phyloP scores from a whole-genome alignment of 345 rosid genomes.

The Microcos paniculata region DNA sequence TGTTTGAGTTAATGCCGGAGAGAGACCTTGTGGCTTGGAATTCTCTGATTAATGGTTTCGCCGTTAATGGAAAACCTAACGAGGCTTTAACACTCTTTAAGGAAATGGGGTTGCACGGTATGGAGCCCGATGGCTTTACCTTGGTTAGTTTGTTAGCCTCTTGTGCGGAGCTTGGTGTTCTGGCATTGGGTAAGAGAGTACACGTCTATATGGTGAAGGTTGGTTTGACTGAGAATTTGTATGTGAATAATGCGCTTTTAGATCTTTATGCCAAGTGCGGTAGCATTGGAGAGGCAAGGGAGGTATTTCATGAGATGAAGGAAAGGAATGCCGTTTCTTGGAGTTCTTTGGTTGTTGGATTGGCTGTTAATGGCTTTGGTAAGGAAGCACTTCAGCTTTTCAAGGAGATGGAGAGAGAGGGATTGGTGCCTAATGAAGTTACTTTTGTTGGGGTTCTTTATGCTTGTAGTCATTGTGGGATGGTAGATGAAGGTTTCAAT shows the following conservation, averaged over 20 bases:
- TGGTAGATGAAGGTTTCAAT: conserved; percentile 71
- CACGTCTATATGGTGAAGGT: conserved; percentile 59
- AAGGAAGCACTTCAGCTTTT: conserved; percentile 67
- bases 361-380: conserved; percentile 85
- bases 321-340: conserved; percentile 71
- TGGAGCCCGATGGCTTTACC: conserved; percentile 79
- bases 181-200: conserved; percentile 64
- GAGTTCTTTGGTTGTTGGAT: conserved; percentile 76
- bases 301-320: conserved; percentile 54
- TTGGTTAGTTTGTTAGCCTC: conserved; percentile 73
- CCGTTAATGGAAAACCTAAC: conserved; percentile 59
- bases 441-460: conserved; percentile 80
- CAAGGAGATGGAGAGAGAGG: conserved; percentile 49
- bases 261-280: conserved; percentile 84
- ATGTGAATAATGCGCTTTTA: conserved; percentile 61
- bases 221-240: conserved; percentile 49
- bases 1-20: conserved; percentile 62
- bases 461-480: conserved; percentile 91
- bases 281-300: conserved; percentile 48
- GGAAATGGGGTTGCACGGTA: conserved; percentile 51
- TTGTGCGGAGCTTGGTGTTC: conserved; percentile 77
- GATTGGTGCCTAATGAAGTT: conserved; percentile 54
- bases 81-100: conserved; percentile 59
- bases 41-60: conserved; percentile 82
- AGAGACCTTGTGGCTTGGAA: conserved; percentile 92